These are phyloP conservation scores for Pseudogymnoascus sp. DNA, from an alignment of 2,329 filamentous ascomycete genomes.

Conservation along the genomic window DNA sequence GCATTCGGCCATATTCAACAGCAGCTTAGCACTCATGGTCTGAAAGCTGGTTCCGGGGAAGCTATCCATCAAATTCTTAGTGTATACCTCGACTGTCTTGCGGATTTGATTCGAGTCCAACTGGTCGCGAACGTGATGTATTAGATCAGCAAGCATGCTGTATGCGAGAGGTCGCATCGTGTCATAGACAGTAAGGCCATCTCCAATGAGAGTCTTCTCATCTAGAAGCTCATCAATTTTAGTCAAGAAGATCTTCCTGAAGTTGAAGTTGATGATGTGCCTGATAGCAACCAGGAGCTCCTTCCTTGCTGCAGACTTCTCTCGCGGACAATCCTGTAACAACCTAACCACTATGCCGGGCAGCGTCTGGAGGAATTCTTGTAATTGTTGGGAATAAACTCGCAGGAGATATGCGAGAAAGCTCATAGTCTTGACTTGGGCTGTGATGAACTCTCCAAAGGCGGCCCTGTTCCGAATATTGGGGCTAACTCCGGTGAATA, in stretches of 20 bases:
- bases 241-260: slow-evolving; percentile 84
- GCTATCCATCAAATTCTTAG: slow-evolving; percentile 87
- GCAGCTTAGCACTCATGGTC: slow-evolving; percentile 96
- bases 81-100: slow-evolving; percentile 94
- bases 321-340: slow-evolving; percentile 86
- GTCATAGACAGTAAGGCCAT: slow-evolving; percentile 93
- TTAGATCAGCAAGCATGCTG: slow-evolving; percentile 96
- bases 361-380: slow-evolving; percentile 78
- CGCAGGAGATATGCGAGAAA: slow-evolving; percentile 89
- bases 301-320: slow-evolving; percentile 89
- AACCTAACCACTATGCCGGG: slow-evolving; percentile 86
- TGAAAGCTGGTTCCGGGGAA: slow-evolving; percentile 98
- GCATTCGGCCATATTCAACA: slow-evolving; percentile 97
- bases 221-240: slow-evolving; percentile 95
- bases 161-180: slow-evolving; percentile 93
- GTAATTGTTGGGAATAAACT: slow-evolving; percentile 77
- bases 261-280: slow-evolving; percentile 99
- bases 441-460: slow-evolving; percentile 95
- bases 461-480: slow-evolving; percentile 89
- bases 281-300: slow-evolving; percentile 93
- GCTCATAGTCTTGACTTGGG: slow-evolving; percentile 99
- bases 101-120: slow-evolving; percentile 85
- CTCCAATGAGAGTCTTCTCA: slow-evolving; percentile 87
- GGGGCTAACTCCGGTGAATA: slow-evolving; percentile 88
- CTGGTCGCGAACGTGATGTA: slow-evolving; percentile 92